Evolutionary conservation across 371 early-diverging fungal genomes (phyloP).

Genomic region (Capillidium rhysosporum): DNA sequence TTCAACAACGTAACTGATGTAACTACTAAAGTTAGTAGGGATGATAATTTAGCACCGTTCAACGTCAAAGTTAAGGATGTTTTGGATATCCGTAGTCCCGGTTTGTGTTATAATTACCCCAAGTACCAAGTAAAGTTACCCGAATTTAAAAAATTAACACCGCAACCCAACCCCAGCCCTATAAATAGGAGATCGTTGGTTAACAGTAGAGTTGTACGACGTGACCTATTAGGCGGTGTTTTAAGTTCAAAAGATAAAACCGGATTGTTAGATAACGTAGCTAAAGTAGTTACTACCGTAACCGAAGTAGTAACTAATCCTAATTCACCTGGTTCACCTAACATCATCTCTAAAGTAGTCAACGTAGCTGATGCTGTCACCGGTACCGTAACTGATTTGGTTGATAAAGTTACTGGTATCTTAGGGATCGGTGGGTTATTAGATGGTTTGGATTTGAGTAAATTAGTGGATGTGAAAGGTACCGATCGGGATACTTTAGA

Average conservation of each 20-base stretch:
- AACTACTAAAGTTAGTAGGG: background rate
- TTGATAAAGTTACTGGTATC: background rate
- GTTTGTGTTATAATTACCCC: slow-evolving; percentile 4
- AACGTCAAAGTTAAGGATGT: slow-evolving; percentile 4
- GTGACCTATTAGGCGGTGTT: too few species aligned
- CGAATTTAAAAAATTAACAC: background rate
- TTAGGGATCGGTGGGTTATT: background rate
- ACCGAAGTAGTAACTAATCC: background rate
- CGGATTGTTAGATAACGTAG: too few species aligned
- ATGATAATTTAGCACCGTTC: slow-evolving; percentile 6
- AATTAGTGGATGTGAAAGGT: background rate
- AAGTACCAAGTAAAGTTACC: background rate
- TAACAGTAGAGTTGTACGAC: background rate
- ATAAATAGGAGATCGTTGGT: too few species aligned
- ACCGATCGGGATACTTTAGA: background rate
- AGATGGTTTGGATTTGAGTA: background rate
- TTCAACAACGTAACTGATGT: too few species aligned
- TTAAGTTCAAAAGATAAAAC: too few species aligned
- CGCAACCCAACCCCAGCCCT: background rate
- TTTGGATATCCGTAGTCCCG: background rate
- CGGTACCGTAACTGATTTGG: background rate
- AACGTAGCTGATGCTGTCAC: background rate
- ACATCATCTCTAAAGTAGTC: too few species aligned
- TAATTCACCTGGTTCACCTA: too few species aligned
- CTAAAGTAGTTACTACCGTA: too few species aligned